Evolutionary conservation across 1,139 yeast genomes (phyloP).

Genomic region (Magnusiomyces magnusii): DNA sequence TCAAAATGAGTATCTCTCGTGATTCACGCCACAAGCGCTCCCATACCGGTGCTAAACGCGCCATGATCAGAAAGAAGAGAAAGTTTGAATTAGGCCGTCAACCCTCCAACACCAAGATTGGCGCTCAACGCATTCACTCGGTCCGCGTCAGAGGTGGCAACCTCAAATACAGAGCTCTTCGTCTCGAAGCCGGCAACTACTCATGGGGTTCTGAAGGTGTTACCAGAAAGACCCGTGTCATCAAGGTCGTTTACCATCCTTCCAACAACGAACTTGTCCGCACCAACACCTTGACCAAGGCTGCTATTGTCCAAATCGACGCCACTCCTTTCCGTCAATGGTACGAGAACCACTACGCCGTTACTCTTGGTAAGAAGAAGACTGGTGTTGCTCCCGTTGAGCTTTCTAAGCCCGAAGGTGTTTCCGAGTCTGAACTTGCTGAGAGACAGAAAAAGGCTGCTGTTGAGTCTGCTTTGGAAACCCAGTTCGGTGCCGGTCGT

Average conservation of each 20-base stretch:
- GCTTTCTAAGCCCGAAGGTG: constrained; percentile 85
- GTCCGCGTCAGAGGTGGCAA: constrained; percentile 99
- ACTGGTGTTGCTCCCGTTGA: constrained; percentile 57
- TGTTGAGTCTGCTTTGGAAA: constrained; percentile 79
- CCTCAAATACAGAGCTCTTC: constrained; percentile 99
- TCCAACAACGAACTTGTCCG: constrained; percentile 99
- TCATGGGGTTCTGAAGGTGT: constrained; percentile 99
- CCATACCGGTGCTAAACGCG: constrained; percentile 99
- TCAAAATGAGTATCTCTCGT: constrained; percentile 99
- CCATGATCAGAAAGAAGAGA: constrained; percentile 99
- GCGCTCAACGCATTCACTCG: constrained; percentile 97
- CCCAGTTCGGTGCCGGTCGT: constrained; percentile 33
- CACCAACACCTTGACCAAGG: constrained; percentile 98
- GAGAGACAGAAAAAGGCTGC: constrained; percentile 31
- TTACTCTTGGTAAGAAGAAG: constrained; percentile 77
- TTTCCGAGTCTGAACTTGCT: constrained; percentile 80
- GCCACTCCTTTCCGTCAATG: constrained; percentile 99
- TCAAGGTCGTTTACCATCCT: constrained; percentile 98
- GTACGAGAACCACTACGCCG: constrained; percentile 98
- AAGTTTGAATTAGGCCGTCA: constrained; percentile 99
- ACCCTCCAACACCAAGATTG: constrained; percentile 99
- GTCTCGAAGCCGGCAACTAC: constrained; percentile 99
- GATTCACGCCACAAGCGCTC: constrained; percentile 99
- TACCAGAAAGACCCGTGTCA: constrained; percentile 98
- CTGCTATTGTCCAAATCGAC: constrained; percentile 98